Evolutionary conservation across 345 rosid species (phyloP).

Genomic region (Salix purpurea): DNA sequence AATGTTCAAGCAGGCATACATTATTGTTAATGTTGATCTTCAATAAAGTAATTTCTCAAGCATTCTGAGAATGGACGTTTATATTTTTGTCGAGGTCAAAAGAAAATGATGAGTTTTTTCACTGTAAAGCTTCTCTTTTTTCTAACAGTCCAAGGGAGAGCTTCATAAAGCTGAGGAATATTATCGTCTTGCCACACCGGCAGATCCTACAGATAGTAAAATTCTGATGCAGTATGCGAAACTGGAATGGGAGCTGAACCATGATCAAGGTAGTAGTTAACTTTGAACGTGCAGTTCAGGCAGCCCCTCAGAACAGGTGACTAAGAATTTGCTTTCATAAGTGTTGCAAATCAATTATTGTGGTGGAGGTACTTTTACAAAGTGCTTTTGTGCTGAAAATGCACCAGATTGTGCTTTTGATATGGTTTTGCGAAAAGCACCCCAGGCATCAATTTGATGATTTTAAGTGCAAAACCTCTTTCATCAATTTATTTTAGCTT

Average conservation of each 20-base stretch:
- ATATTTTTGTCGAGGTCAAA: not conserved
- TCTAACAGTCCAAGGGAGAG: conserved; percentile 62
- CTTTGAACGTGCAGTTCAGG: conserved; percentile 61
- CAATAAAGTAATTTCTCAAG: not conserved
- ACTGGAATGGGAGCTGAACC: conserved; percentile 64
- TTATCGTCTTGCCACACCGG: conserved; percentile 54
- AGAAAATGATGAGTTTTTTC: not conserved
- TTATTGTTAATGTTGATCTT: not conserved
- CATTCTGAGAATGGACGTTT: conserved; percentile 1
- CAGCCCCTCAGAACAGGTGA: conserved; percentile 67
- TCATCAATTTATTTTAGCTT: not conserved
- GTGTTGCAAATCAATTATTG: not conserved
- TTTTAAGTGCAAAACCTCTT: not conserved
- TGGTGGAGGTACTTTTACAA: not conserved
- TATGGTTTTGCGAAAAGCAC: not conserved
- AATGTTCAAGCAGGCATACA: not conserved
- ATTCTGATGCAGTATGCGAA: conserved; percentile 57
- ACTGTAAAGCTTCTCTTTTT: not conserved
- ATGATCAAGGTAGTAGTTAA: conserved; percentile 45
- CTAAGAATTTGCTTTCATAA: not conserved
- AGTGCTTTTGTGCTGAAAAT: not conserved
- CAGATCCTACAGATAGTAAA: conserved; percentile 59
- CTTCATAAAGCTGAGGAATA: conserved; percentile 65
- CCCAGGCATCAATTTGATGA: not conserved
- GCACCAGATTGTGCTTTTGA: not conserved